Evolutionary conservation across 2,329 filamentous ascomycete genomes (phyloP), one percentile per base, ranked within the genome.

Genomic region (Paecilomyces niveus): DNA sequence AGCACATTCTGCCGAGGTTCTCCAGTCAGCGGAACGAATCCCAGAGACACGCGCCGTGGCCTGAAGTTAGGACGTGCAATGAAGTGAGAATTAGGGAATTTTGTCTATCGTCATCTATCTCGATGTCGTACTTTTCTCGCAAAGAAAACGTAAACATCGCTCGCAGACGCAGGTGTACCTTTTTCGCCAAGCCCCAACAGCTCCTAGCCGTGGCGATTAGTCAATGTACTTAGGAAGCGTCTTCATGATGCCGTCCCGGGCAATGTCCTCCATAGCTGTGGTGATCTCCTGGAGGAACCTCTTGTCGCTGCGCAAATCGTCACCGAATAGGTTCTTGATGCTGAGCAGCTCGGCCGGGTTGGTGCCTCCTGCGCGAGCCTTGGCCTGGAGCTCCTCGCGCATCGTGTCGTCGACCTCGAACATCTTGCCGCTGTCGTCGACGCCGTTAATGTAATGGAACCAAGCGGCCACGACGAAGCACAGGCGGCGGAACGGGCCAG

Each of bases 381-480:
- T 72, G 53, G 74, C 71, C 68, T 80, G 74, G 3, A 83, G 75
- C 63, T 79, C 70, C 53, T 79, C 77, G 18, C 70, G 72, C 78
- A 81, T 77, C 2, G 80, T 79, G 64, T 83, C 80, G 33, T 80
- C 78, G n/a, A 74, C 64, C 1, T 58, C 21, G 59, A 74, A 73
- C 1, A 64, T 51, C 56, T 77, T 72, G 64, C 80, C 80, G 54
- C 68, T 70, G 66, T 83, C 80, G 60, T 81, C 77, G 10, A 80
- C 69, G n/a, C 80, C 80, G 54, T 77, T 74, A 58, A 83, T 59
- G 70, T 82, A 82, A 50, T 66, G 72, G 75, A 82, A 83, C 80
- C 80, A 83, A 13, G 74, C 75, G 39, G 72, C 80, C 0, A 75
- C 73, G 57, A 77, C 76, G 61, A 83, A 81, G 61, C 74, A 78